Evolutionary conservation across 2,329 filamentous ascomycete genomes (phyloP), one percentile per base, ranked within the genome.

Genomic region (Xenoacremonium recifei): DNA sequence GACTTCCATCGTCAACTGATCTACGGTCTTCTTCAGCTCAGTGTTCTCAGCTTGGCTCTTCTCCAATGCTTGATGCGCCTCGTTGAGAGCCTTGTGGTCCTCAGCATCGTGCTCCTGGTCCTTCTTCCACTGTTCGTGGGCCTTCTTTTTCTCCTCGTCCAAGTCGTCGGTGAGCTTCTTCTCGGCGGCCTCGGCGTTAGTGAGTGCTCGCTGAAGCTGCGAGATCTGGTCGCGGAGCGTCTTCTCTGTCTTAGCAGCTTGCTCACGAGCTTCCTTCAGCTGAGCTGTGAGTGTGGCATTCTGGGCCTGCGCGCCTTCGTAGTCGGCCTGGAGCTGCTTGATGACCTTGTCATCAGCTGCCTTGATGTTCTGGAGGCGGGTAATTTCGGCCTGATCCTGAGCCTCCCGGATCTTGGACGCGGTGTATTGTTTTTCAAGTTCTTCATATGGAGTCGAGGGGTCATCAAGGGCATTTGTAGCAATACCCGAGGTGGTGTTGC

Each of bases 351-450:
- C 39, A 18, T 18, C 19, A 6, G 16, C 27, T 11, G 15, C 34
- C 10, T 37, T 34, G 6, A 21, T 17, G 34, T 15, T 18, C 31
- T 40, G 19, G 21, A 40, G 38, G 11, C 38, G 21, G 16, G 31
- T 12, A 11, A 40, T 35, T 18, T 40, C 38, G 21, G 38, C n/a
- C 30, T 34, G 27, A 21, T 34, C 30, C 20, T 35, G 10, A 17
- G 32, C 12, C 12, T 34, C 31, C 29, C 27, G 19, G 30, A 31
- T 21, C 20, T 35, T 29, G n/a, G 27, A 21, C 19, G n/a, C 20
- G 7, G 30, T 29, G 35, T 43, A 43, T 11, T 38, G 40, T 18
- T 43, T 38, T n/a, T 43, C 18, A 25, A 43, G 40, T 19, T 42
- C 21, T 11, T 21, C 35, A 37, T 42, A 42, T n/a, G 40, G 19